Percentiles rank a stretch among this genome's conserved stretches.
Conservation (phyloP, 768 basidiomycete genomes). For the Strobilomyces echinocephalus region DNA sequence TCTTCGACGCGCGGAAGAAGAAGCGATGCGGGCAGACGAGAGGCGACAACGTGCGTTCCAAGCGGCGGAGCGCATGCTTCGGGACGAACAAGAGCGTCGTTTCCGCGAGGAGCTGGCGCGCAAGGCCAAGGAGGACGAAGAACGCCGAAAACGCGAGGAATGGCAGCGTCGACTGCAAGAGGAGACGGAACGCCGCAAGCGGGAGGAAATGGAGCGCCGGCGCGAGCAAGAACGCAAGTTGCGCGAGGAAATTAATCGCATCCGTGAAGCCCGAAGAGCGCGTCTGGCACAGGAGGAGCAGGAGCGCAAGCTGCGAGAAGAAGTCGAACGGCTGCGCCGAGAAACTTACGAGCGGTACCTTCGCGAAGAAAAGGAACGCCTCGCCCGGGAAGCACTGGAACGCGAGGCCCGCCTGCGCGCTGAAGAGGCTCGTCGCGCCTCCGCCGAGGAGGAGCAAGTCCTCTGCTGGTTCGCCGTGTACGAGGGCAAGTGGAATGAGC, state of each 20-base stretch:
- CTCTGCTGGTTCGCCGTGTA: slow-evolving; percentile 22
- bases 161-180: slow-evolving; percentile 7
- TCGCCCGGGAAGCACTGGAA: slow-evolving; percentile 17
- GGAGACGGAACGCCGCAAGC: slow-evolving; percentile 10
- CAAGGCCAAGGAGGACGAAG: slow-evolving; percentile 12
- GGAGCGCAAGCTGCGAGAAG: slow-evolving; percentile 8
- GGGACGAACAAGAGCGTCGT: slow-evolving; percentile 20
- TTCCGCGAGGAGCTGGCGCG: slow-evolving; percentile 5
- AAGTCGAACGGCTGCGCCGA: neutral
- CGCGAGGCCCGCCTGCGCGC: slow-evolving; percentile 18
- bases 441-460: slow-evolving; percentile 7
- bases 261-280: neutral
- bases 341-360: slow-evolving; percentile 1
- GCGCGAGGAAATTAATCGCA: slow-evolving; percentile 10
- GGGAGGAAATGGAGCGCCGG: neutral
- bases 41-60: slow-evolving; percentile 19
- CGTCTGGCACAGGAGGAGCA: slow-evolving; percentile 11
- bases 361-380: slow-evolving; percentile 6
- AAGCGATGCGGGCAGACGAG: slow-evolving; percentile 10
- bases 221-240: slow-evolving; percentile 8
- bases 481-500: slow-evolving; percentile 36
- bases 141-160: slow-evolving; percentile 8
- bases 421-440: slow-evolving; percentile 14
- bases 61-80: slow-evolving; percentile 18
- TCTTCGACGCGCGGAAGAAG: slow-evolving; percentile 11